Evolutionary conservation across 2,329 filamentous ascomycete genomes (phyloP).

Genomic region (Coniosporium tulheliwenetii): DNA sequence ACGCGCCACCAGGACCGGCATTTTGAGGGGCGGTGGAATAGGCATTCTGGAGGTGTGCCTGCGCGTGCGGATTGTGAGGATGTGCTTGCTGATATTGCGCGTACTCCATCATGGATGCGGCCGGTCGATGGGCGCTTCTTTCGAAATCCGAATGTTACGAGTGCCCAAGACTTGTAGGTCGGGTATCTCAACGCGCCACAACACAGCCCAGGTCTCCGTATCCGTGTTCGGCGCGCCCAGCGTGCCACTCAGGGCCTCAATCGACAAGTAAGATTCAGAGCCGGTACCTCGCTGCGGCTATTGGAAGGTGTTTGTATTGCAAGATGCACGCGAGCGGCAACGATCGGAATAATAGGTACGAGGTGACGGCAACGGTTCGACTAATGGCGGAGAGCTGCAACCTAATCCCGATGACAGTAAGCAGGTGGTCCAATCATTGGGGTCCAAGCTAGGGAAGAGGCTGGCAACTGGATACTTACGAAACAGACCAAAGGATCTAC

Average conservation of each 20-base stretch:
- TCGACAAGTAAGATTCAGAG: slow-evolving; percentile 2
- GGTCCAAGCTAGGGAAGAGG: slow-evolving; percentile 1
- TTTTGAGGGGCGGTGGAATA: slow-evolving; percentile 19
- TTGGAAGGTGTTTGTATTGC: slow-evolving; percentile 8
- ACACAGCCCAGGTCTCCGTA: slow-evolving; percentile 11
- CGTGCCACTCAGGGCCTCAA: slow-evolving; percentile 5
- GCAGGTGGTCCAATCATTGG: background rate
- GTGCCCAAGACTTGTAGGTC: slow-evolving; percentile 2
- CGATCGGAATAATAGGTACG: slow-evolving; percentile 2
- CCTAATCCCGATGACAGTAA: slow-evolving; percentile 14
- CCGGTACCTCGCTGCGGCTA: slow-evolving; percentile 9
- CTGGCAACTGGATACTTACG: background rate
- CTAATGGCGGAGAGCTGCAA: slow-evolving; percentile 16
- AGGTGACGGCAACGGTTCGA: slow-evolving; percentile 10
- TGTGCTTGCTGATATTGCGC: slow-evolving; percentile 31
- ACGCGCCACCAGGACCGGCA: slow-evolving; percentile 18
- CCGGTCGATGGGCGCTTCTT: slow-evolving; percentile 1
- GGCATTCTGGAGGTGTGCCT: slow-evolving; percentile 20
- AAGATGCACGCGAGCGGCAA: slow-evolving; percentile 1
- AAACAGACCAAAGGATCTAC: background rate
- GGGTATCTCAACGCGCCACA: slow-evolving; percentile 18
- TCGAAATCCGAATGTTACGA: background rate
- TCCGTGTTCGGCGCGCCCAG: slow-evolving; percentile 5
- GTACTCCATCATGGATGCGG: slow-evolving; percentile 28
- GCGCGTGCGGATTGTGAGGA: slow-evolving; percentile 20